Evolutionary conservation across 1,284 basidiomycete species (phyloP), one percentile per base, ranked within the genome.

Genomic region (Ceratobasidium sp.): DNA sequence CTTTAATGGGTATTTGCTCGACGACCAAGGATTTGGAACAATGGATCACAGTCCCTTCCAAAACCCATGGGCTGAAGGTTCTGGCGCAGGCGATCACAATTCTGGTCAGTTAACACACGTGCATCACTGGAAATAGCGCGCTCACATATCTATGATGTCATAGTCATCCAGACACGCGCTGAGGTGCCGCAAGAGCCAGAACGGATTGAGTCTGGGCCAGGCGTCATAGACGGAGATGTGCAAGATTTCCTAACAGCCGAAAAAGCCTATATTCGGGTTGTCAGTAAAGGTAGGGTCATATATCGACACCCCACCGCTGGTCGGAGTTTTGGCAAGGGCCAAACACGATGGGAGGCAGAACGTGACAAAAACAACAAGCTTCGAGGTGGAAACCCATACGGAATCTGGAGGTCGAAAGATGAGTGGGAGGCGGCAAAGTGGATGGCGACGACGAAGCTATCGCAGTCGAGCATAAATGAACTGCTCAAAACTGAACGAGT

Each of bases 221-320:
- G 50, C n/a, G 23, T 28, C 8, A 28, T 26, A 26, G 23, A 28
- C 23, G 8, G 23, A 5, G n/a, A 52, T 7, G 8, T 28, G 11
- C 23, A 28, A 28, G 50, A 26, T 14, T 26, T 28, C n/a, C n/a
- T n/a, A n/a, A n/a, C n/a, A n/a, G n/a, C n/a, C n/a, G n/a, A n/a
- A n/a, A n/a, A 11, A 11, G 6, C 35, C 6, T 54, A 54, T 30
- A 54, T 54, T 30, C 59, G 43, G 18, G 21, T 46, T 44, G 59
- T 62, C 23, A 46, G n/a, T 18, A 28, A 46, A 28, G 59, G 43
- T 18, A 38, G 43, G 21, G 16, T 62, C 5, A 46, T 62, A 26
- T 62, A 62, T 26, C 43, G 23, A 46, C 59, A 62, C 59, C 18
- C 9, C 2, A 44, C 43, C 5, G 59, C 59, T 46, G 59, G 59